Base-by-base conservation (phyloP, 2,329 filamentous ascomycete species). In the Alternaria burnsii region DNA sequence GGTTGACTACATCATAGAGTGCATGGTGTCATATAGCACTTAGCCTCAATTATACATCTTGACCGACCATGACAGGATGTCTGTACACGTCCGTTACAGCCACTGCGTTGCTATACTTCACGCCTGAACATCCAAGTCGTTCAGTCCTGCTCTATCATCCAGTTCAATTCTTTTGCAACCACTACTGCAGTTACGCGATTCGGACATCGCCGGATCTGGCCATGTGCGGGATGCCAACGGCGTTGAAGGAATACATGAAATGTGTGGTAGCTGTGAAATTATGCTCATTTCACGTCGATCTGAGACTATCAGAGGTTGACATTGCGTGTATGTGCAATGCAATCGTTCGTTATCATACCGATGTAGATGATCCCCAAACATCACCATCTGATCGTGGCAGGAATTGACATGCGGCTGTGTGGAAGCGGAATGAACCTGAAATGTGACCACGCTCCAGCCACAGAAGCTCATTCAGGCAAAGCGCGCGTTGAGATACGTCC, bases 1-100 rank as follows among this genome's bases (percentile, higher is more conserved):
- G 58, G 65, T 80, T 36, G 72, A 79, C 54, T 67, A 62, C 34
- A 58, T 80, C 61, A 77, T 74, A 67, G 58, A 60, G 22, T 34
- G 44, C 9, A 58, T 50, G 34, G 44, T 30, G 38, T 7, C 32
- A 26, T 40, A 40, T 5, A 40, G 36, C 36, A 40, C 36, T 20
- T 40, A 11, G 10, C 4, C 10, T 10, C 5, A n/a, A 20, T 40
- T 20, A 4, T 40, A n/a, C n/a, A 8, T 8, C 36, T 40, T 40
- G 36, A n/a, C n/a, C n/a, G n/a, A 16, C 36, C 36, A 9, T n/a
- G 34, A 38, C 5, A 38, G 3, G 7, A 38, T 38, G 34, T 38
- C 16, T 9, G 34, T n/a, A 36, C 16, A 36, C 32, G 5, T 36
- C 32, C 2, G 32, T 5, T 16, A 14, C 12, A 6, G 32, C 14